Base-by-base conservation (phyloP, 2,329 filamentous ascomycete genomes). In the Pseudocercospora fijiensis region DNA sequence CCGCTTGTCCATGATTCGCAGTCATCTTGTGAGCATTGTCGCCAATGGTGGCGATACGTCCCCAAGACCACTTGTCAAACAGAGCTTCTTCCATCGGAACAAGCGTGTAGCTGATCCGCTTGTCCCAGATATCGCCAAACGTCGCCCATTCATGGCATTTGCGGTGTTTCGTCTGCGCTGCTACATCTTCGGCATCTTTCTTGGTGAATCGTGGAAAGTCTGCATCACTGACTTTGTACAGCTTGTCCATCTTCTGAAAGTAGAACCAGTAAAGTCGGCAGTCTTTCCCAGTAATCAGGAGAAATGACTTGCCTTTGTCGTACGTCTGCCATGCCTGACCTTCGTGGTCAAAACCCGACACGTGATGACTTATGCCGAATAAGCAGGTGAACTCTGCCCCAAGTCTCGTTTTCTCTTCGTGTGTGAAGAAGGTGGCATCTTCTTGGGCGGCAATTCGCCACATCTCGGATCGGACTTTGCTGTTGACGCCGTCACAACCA, bases 281-380 rank as follows among this genome's bases (percentile, higher is more conserved):
- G 1, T 72, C 65, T 2, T 76, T 74, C 0, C 75, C 76, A 2
- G 72, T 71, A 2, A 74, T 67, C 5, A 77, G 62, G 1, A 78
- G 65, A 11, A 72, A 67, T 0, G 72, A 72, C 3, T 52, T 60
- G 7, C 67, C 70, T n/a, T 72, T 62, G 57, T 71, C 73, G 30
- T 67, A 67, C 4, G 64, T 61, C 1, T 68, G 60, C 58, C 70
- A 60, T 20, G 70, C 41, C 16, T 70, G 64, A 2, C 70, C 68
- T 49, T 55, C 51, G 9, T 63, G 20, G 11, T 64, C 57, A 9
- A 69, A 24, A 1, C 66, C 68, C 6, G 55, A 13, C 1, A 75
- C 71, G 11, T 73, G 28, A 16, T 75, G 65, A 2, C 77, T 74
- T 13, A 79, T 79, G 4, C 78, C 78, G 51, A 78, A 80, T n/a